Conservation (phyloP, 2,329 filamentous ascomycete species). For the Neonectria faginata region DNA sequence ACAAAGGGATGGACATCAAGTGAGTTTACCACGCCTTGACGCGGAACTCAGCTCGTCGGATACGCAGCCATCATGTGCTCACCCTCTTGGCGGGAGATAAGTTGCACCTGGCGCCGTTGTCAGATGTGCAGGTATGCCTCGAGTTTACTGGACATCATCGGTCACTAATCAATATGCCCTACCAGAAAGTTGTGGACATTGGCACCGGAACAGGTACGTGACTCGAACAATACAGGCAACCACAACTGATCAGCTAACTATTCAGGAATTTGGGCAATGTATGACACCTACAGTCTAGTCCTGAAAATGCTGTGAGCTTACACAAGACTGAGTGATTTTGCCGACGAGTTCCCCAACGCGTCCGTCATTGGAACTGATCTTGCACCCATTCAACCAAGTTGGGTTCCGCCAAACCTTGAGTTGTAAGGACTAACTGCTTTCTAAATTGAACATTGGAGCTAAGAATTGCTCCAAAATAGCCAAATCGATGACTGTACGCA, state of each 20-base stretch:
- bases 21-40: not conserved
- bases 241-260: not conserved
- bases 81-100: not conserved
- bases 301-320: not conserved
- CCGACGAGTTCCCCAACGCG: not conserved
- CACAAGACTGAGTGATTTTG: not conserved
- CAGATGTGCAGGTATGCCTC: not conserved
- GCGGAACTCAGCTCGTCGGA: not conserved
- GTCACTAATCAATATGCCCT: not conserved
- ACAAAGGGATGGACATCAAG: constrained; percentile 3
- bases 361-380: not conserved
- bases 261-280: not conserved
- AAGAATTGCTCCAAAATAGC: not conserved
- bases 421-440: constrained; percentile 3
- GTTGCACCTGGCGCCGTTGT: not conserved
- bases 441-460: not conserved
- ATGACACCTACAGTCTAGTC: not conserved
- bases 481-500: constrained; percentile 38
- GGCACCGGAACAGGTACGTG: not conserved
- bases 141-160: not conserved
- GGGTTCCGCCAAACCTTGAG: constrained; percentile 10
- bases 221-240: too few relatives aligned
- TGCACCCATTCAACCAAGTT: not conserved
- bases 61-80: not conserved
- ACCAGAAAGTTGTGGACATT: not conserved